Base-by-base conservation (phyloP, 108 stramenopile species). In the Parietichytrium sp. region DNA sequence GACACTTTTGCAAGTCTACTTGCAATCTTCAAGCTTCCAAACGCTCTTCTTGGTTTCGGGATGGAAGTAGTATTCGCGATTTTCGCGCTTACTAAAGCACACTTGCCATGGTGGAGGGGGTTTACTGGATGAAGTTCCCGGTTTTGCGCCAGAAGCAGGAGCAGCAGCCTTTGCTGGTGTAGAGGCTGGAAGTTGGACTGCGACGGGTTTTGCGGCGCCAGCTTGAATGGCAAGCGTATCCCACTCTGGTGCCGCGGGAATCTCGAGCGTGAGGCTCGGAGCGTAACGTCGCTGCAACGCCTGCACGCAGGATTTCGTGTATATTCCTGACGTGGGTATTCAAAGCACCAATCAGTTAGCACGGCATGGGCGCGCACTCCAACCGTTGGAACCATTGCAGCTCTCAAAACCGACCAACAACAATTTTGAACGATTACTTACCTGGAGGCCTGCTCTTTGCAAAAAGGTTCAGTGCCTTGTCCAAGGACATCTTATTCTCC, bases 31-130 rank as follows among this genome's bases (percentile, higher is more conserved):
- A 33, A 72, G 18, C 38, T 72, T 16, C 61, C 61, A 72, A 10
- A 72, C 61, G 61, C 38, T 45, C 42, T 72, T 72, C 13, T 45
- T 45, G 6, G 61, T 72, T 16, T 23, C 42, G 15, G 61, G 61
- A 1, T 72, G 36, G 61, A 72, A 72, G 25, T 23, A 72, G 61
- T 72, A 72, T n/a, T 72, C 42, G 61, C 61, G 61, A 10, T 72
- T 72, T 1, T 72, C 42, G 61, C 61, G 31, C 1, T 72, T 72
- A 2, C 61, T 72, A 72, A 72, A 72, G 8, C n/a, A n/a, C 13
- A 16, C 20, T 25, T 72, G 38, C 61, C 61, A 72, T 18, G 61
- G 61, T 20, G 31, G 29, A 45, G 61, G 61, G 1, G 52, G 52
- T n/a, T n/a, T n/a, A n/a, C n/a, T n/a, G n/a, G n/a, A n/a, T n/a